These are phyloP conservation scores for Boletus rubroflammeus DNA, from an alignment of 768 basidiomycete species.

Conservation along the genomic window DNA sequence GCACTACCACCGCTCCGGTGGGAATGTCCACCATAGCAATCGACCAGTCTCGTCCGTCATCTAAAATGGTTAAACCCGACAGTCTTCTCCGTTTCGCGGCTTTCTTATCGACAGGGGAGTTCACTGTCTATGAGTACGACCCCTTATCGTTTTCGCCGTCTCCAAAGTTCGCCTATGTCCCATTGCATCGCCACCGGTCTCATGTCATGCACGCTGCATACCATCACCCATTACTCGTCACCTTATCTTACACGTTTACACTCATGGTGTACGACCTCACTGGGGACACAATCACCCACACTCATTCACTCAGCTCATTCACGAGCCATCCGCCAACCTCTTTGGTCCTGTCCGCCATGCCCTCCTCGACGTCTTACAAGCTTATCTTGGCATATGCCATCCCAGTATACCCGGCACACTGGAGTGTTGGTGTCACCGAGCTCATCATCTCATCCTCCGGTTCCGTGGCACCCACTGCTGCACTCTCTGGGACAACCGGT, in stretches of 20 bases:
- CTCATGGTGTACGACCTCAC: conserved; percentile 73
- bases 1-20: conserved; percentile 25
- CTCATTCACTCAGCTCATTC: conserved; percentile 71
- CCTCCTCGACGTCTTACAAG: conserved; percentile 58
- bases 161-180: conserved; percentile 46
- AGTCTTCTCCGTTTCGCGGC: conserved; percentile 45
- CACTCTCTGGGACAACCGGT: conserved; percentile 2
- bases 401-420: conserved; percentile 79
- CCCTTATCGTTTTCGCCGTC: conserved; percentile 41
- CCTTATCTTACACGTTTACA: conserved; percentile 62
- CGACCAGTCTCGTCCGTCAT: conserved; percentile 65
- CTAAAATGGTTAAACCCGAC: conserved; percentile 27
- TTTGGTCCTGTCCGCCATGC: conserved; percentile 63
- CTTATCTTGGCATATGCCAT: conserved; percentile 70
- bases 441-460: conserved; percentile 52
- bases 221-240: conserved; percentile 73
- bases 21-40: conserved; percentile 64
- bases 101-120: conserved; percentile 69
- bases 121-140: conserved; percentile 55
- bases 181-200: conserved; percentile 38
- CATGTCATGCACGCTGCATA: conserved; percentile 66
- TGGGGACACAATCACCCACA: conserved; percentile 45
- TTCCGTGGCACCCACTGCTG: conserved; percentile 7
- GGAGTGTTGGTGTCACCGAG: conserved; percentile 76
- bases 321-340: conserved; percentile 79